Evolutionary conservation across 345 rosid species (phyloP).

Genomic region (Balakata baccata): DNA sequence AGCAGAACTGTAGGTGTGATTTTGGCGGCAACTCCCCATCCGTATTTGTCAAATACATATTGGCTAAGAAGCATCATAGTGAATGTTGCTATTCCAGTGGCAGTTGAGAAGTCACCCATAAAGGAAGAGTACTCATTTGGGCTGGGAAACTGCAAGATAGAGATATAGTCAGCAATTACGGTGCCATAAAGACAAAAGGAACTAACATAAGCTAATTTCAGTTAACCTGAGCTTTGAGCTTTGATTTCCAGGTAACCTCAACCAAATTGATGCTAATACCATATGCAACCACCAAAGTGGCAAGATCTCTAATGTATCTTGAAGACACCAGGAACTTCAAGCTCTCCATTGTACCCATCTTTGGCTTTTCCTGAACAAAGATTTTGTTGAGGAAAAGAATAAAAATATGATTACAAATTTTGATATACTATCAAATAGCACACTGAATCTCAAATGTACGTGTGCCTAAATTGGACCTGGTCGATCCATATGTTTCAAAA

Average conservation of each 20-base stretch:
- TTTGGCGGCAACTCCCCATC: slow-evolving; percentile 95
- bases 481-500: not conserved
- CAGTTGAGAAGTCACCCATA: slow-evolving; percentile 98
- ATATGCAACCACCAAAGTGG: slow-evolving; percentile 94
- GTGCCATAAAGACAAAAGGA: not conserved
- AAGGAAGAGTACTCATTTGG: slow-evolving; percentile 95
- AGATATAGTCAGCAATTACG: slow-evolving; percentile 1
- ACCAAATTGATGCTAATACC: slow-evolving; percentile 98
- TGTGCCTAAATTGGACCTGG: not conserved
- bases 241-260: slow-evolving; percentile 98
- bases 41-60: slow-evolving; percentile 71
- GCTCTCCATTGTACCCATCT: slow-evolving; percentile 97
- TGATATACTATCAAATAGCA: not conserved
- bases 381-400: not conserved
- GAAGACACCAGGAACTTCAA: slow-evolving; percentile 91
- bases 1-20: slow-evolving; percentile 89
- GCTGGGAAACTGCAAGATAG: slow-evolving; percentile 71
- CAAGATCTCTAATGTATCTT: slow-evolving; percentile 85
- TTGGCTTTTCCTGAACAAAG: slow-evolving; percentile 66
- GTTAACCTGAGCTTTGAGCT: slow-evolving; percentile 97
- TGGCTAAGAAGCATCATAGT: slow-evolving; percentile 94
- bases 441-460: not conserved
- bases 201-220: slow-evolving; percentile 1
- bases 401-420: not conserved
- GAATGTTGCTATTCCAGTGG: slow-evolving; percentile 87